Evolutionary conservation across 495 filamentous ascomycete genomes (phyloP), one percentile per base, ranked within the genome.

Genomic region (Penicillium canariense): DNA sequence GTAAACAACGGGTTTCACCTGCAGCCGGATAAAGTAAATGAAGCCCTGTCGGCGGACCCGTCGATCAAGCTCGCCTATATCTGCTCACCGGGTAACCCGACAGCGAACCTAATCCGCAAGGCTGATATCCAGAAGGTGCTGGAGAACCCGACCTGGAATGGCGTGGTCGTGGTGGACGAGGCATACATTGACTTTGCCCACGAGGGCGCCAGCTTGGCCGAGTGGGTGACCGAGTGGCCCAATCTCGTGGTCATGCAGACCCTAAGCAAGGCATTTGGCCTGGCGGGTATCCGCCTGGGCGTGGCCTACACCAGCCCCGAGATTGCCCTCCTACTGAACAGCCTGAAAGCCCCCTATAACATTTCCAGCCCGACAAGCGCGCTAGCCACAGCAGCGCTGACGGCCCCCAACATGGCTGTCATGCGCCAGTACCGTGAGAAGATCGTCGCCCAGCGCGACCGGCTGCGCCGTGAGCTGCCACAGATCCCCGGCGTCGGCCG

Each of bases 191-290:
- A 98, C 69, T 98, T 97, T 60, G 85, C 95, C 15, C 82, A 87
- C 0, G 82, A 88, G 35, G 86, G 84, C 18, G 81, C 87, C 28
- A 89, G 84, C 66, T 79, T 97, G 15, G 94, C 94, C n/a, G 88
- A 96, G 67, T 96, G 88, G 89, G 93, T 94, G 8, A 78, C 76
- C 14, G 91, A 95, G 62, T 95, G 86, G 84, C 91, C 93, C n/a
- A 98, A 97, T 66, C 78, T 98, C 10, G 91, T 96, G 18, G 91
- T 98, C 31, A 94, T 97, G 91, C 94, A 98, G 75, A 97, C 94
- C 1, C 76, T 97, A 11, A 92, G 88, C 63, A 98, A 98, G 70
- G 94, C 90, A 0, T 98, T 98, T 63, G 94, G 94, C 2, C 79
- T 98, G 52, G 94, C 94, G 2, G 94, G 94, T 14, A 96, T 97